These are phyloP conservation scores for Mrakia gelida DNA, from an alignment of 768 basidiomycete genomes.

Conservation along the genomic window DNA sequence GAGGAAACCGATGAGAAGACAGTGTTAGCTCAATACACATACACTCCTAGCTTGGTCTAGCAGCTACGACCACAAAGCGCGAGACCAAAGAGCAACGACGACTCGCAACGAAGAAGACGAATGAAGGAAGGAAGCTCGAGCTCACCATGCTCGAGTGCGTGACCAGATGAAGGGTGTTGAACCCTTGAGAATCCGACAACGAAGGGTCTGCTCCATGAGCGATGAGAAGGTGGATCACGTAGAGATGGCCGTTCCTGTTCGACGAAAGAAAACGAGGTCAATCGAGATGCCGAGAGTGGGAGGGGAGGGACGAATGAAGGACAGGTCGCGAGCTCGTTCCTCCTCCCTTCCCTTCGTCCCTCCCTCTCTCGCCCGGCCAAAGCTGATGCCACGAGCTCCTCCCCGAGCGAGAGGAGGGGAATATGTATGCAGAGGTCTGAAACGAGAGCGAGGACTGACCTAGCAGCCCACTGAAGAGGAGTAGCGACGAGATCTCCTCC, in stretches of 20 bases:
- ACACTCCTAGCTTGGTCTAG: not conserved
- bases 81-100: not conserved
- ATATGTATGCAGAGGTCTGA: not conserved
- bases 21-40: not conserved
- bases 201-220: slow-evolving; percentile 87
- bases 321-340: not conserved
- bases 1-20: not conserved
- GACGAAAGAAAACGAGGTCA: not conserved
- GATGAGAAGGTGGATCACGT: slow-evolving; percentile 87
- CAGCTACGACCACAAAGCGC: not conserved
- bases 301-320: no score
- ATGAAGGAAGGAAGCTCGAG: not conserved
- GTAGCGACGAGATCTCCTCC: slow-evolving; percentile 93
- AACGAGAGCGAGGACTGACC: slow-evolving; percentile 38
- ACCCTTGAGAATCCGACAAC: slow-evolving; percentile 86
- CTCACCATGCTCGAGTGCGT: slow-evolving; percentile 43
- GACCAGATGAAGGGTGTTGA: slow-evolving; percentile 91
- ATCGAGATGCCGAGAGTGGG: not conserved
- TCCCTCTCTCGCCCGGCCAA: no score
- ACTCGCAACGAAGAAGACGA: not conserved
- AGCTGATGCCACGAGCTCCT: no score
- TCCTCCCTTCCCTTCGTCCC: no score
- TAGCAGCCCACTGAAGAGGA: slow-evolving; percentile 96
- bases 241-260: slow-evolving; percentile 81
- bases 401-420: no score